Evolutionary conservation across 2,329 filamentous ascomycete genomes (phyloP).

Genomic region (Cytospora mali): DNA sequence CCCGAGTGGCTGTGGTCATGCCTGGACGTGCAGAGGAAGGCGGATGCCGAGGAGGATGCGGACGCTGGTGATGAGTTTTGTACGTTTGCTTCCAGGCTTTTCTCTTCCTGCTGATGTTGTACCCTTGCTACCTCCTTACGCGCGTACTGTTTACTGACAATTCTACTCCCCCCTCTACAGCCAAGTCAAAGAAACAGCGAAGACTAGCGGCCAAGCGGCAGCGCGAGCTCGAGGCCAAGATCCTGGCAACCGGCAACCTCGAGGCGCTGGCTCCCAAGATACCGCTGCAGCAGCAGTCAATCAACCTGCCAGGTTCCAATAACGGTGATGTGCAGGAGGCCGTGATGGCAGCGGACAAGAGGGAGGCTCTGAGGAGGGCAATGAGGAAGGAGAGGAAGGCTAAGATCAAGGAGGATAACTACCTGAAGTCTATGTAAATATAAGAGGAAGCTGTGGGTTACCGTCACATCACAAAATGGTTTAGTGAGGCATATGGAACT

Average conservation of each 20-base stretch:
- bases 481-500: background rate
- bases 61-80: conserved; percentile 76
- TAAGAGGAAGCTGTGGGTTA: background rate
- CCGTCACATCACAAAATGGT: background rate
- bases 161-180: conserved; percentile 45
- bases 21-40: conserved; percentile 63
- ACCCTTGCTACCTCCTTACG: background rate
- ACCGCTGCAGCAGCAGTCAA: conserved; percentile 74
- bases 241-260: conserved; percentile 67
- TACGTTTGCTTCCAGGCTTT: conserved; percentile 50
- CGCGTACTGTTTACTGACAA: conserved; percentile 4
- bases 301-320: conserved; percentile 66
- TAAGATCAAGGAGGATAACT: conserved; percentile 83
- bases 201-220: conserved; percentile 69
- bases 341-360: conserved; percentile 50
- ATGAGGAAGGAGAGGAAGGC: conserved; percentile 76
- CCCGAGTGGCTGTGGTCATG: conserved; percentile 80
- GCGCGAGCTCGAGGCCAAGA: conserved; percentile 56
- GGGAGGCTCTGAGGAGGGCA: conserved; percentile 67
- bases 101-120: conserved; percentile 4
- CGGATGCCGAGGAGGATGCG: conserved; percentile 50
- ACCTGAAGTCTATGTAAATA: conserved; percentile 75
- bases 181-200: conserved; percentile 84
- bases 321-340: conserved; percentile 49
- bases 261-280: conserved; percentile 69